These are phyloP conservation scores for Globisporangium yorkense DNA, from an alignment of 352 stramenopile species.

Conservation along the genomic window DNA sequence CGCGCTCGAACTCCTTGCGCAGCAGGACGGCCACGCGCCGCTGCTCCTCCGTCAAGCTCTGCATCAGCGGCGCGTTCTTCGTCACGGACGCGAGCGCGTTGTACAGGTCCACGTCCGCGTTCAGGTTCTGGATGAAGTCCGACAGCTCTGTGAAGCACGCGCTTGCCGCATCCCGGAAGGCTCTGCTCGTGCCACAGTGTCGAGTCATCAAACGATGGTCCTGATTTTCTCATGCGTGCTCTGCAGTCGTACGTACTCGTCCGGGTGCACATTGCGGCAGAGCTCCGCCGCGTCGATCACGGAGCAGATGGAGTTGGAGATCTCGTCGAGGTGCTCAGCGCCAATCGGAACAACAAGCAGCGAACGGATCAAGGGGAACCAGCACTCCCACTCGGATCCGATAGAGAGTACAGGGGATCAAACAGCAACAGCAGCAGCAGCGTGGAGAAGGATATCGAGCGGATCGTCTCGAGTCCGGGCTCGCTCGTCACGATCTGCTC, in stretches of 20 bases:
- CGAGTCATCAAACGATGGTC: background rate
- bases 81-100: constrained; percentile 68
- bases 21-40: constrained; percentile 86
- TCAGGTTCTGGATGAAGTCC: constrained; percentile 94
- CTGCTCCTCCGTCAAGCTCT: constrained; percentile 85
- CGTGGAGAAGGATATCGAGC: constrained; percentile 36
- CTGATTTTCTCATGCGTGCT: background rate
- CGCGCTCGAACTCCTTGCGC: constrained; percentile 92
- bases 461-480: constrained; percentile 64
- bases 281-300: constrained; percentile 96
- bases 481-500: constrained; percentile 39
- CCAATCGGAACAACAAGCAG: background rate
- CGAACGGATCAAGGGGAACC: constrained; percentile 6
- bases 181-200: constrained; percentile 12
- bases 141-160: constrained; percentile 89
- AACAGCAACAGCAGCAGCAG: background rate
- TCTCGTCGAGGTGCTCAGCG: constrained; percentile 82
- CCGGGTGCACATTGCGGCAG: constrained; percentile 90
- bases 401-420: background rate
- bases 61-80: constrained; percentile 41
- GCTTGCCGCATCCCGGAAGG: constrained; percentile 80
- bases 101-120: constrained; percentile 91
- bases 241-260: constrained; percentile 37
- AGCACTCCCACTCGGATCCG: background rate
- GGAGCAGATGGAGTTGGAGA: constrained; percentile 93